Evolutionary conservation across 257 asterid species (phyloP).

Genomic region (Leonotis leonurus): DNA sequence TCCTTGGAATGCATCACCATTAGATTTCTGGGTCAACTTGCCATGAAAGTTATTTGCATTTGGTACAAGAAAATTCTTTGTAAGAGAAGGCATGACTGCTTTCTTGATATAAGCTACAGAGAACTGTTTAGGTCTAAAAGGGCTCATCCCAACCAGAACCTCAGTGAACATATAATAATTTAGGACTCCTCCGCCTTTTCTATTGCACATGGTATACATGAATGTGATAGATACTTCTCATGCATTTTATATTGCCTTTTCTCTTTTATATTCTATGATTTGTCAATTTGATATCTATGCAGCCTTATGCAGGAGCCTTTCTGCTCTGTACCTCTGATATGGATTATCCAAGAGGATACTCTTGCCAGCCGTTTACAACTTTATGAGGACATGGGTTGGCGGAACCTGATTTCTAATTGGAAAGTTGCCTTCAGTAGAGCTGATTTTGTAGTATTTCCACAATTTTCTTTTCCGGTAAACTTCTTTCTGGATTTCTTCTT

Average conservation of each 20-base stretch:
- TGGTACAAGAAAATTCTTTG: background rate
- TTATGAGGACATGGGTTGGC: conserved; percentile 65
- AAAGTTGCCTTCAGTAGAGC: conserved; percentile 67
- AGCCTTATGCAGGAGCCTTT: conserved; percentile 99
- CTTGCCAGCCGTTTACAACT: conserved; percentile 71
- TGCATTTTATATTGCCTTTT: background rate
- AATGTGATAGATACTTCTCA: conserved; percentile 7
- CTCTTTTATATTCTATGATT: conserved; percentile 41
- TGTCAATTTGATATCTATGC: conserved; percentile 84
- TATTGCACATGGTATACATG: background rate
- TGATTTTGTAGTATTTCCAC: conserved; percentile 83
- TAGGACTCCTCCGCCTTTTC: background rate
- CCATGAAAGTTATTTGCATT: background rate
- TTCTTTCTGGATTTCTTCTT: conserved; percentile 14
- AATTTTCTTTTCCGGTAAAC: conserved; percentile 75
- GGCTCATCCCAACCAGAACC: conserved; percentile 1
- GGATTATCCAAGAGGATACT: conserved; percentile 90
- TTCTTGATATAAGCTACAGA: background rate
- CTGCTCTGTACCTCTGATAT: conserved; percentile 91
- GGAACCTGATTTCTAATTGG: conserved; percentile 74
- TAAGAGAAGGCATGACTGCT: conserved; percentile 1
- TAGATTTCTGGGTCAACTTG: background rate
- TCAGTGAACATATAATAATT: background rate
- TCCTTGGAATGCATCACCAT: background rate
- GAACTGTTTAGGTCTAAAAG: background rate